Percentiles rank a stretch among this genome's conserved stretches.
phyloP scores from a whole-genome alignment of 2,329 filamentous ascomycete genomes.

The Penicillium sp. region DNA sequence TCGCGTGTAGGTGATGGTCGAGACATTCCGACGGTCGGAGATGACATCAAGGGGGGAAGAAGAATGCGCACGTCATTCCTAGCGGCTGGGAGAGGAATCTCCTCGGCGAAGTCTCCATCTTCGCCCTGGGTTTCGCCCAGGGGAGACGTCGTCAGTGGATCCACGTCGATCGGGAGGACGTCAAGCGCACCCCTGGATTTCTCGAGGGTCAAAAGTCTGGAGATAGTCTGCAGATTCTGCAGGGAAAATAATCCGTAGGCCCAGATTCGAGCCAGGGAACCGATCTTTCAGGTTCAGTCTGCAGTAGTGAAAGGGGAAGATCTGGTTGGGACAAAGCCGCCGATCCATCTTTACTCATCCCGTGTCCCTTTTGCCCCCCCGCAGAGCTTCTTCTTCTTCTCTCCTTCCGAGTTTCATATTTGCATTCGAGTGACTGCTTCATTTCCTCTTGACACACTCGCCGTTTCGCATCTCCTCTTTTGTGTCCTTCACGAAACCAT shows the following conservation, averaged over 20 bases:
- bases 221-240: constrained; percentile 1
- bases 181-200: constrained; percentile 3
- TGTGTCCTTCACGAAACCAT: no score
- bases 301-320: constrained; percentile 2
- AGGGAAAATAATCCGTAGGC: no score
- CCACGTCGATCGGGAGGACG: constrained; percentile 9
- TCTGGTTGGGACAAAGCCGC: not conserved
- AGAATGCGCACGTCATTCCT: constrained; percentile 14
- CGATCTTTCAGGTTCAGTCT: no score
- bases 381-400: constrained; percentile 1
- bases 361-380: constrained; percentile 11
- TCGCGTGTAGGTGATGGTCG: no score
- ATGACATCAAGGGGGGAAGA: constrained; percentile 12
- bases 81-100: constrained; percentile 5
- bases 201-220: constrained; percentile 3
- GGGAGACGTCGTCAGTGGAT: constrained; percentile 5
- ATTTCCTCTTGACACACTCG: constrained; percentile 15
- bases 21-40: constrained; percentile 7
- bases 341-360: constrained; percentile 11
- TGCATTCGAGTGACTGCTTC: constrained; percentile 19
- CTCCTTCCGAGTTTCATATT: constrained; percentile 8
- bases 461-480: no score
- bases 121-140: not conserved
- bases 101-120: not conserved
- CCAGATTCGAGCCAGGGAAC: no score